Evolutionary conservation across 148 eudicot species (phyloP), one percentile per base, ranked within the genome.

Genomic region (Hydrangea macrophylla): DNA sequence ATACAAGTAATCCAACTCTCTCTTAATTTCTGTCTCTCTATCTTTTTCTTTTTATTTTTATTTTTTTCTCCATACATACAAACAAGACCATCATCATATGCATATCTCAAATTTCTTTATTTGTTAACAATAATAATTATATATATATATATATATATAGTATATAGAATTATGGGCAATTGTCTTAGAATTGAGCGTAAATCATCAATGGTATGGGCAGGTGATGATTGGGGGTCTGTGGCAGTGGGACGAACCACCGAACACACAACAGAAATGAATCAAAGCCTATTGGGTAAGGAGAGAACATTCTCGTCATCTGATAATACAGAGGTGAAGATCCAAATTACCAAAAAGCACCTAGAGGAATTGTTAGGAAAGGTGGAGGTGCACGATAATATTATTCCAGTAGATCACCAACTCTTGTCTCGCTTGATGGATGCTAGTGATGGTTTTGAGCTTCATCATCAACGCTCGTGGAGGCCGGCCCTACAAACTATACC

Each of bases 301-400:
- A n/a, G n/a, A n/a, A n/a, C n/a, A n/a, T n/a, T n/a, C 58, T 31
- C 56, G 24, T 31, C 15, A 39, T n/a, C 31, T 24, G 0, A 11
- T 15, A 20, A 58, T 54, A 55, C 25, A 31, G 60, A 57, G 45
- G 61, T 70, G 58, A 75, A 75, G 79, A 65, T 75, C 69, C 70
- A 70, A 70, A 75, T 75, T 0, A 64, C 70, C 0, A 75, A 75
- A 66, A 51, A 32, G 58, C 40, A 75, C 70, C 70, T 75, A 6
- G 70, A 65, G 51, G 70, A 72, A 45, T 44, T 72, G 22, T 58
- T 75, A 2, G 70, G 60, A 9, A 59, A 24, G 15, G 42, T n/a
- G 15, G 44, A 71, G n/a, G 20, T 27, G 60, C 65, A 58, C 8
- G 64, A 53, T n/a, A n/a, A n/a, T n/a, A n/a, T n/a, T 25, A 23